A percentile compares a stretch with the other conserved stretches of the same genome.
Conservation (phyloP, 495 filamentous ascomycete genomes). For the Aspergillus homomorphus region DNA sequence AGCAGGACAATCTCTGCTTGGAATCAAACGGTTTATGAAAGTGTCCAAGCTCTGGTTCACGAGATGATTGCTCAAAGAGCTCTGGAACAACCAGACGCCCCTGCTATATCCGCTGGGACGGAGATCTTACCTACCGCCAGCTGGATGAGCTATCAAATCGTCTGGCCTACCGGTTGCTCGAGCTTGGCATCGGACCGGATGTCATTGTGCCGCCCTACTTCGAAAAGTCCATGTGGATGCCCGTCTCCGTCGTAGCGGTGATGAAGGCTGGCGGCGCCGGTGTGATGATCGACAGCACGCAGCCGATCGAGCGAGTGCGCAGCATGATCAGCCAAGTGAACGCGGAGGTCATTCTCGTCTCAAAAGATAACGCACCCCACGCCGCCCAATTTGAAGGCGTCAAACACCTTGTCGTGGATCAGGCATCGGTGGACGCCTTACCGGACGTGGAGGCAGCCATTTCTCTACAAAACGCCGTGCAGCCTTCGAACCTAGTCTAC, state of each 20-base stretch:
- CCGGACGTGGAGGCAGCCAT: background rate
- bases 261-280: background rate
- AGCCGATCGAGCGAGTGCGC: background rate
- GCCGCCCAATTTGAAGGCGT: background rate
- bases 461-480: background rate
- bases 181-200: background rate
- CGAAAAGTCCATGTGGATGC: background rate
- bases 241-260: background rate
- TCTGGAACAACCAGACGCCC: too few relatives aligned
- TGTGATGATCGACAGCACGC: background rate
- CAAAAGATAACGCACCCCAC: background rate
- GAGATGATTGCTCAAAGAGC: too few relatives aligned
- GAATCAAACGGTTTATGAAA: too few relatives aligned
- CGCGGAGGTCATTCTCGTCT: background rate
- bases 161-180: background rate
- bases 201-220: background rate
- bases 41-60: too few relatives aligned
- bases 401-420: too few relatives aligned
- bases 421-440: background rate
- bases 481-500: background rate
- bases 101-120: too few relatives aligned
- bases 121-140: background rate
- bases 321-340: background rate
- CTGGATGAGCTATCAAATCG: background rate
- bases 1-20: too few relatives aligned